phyloP scores from a whole-genome alignment of 2,329 filamentous ascomycete species.

The Byssothecium circinans region DNA sequence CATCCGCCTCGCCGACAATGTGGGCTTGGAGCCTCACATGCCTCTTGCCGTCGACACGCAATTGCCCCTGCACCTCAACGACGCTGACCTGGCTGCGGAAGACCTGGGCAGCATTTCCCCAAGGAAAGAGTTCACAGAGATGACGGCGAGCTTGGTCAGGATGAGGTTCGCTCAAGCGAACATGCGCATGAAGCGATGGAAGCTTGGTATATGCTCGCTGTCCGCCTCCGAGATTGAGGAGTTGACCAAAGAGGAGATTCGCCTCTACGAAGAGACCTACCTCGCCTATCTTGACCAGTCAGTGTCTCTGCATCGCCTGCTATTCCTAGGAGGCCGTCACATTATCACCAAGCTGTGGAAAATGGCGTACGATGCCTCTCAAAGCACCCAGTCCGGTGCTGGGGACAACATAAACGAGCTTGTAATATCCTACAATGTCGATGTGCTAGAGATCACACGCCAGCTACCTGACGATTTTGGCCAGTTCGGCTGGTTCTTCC shows the following conservation, averaged over 20 bases:
- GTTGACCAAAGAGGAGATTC: background rate
- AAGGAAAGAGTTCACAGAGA: conserved; percentile 12
- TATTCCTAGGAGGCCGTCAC: conserved; percentile 5
- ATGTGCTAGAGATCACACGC: conserved; percentile 11
- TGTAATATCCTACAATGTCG: conserved; percentile 8
- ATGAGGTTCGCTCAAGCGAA: conserved; percentile 6
- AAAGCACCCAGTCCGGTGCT: background rate
- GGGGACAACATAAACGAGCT: background rate
- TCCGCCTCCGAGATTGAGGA: background rate
- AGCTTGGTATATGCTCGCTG: too few relatives aligned
- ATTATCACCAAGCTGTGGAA: conserved; percentile 10
- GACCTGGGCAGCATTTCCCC: too few relatives aligned
- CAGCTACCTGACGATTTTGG: conserved; percentile 25
- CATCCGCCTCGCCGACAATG: conserved; percentile 11
- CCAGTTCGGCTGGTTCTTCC: conserved; percentile 62
- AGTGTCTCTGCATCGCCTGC: conserved; percentile 7
- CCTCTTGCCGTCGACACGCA: conserved; percentile 5
- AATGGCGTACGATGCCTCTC: conserved; percentile 3
- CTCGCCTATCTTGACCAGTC: conserved; percentile 5
- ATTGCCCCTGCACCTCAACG: conserved; percentile 14
- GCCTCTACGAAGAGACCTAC: conserved; percentile 7
- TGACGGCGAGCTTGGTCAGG: conserved; percentile 11
- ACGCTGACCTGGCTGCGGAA: conserved; percentile 7
- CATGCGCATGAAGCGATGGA: conserved; percentile 7
- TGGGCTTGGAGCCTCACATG: conserved; percentile 15